Conservation (phyloP, 371 early-diverging fungal species). For the Syncephalastrum racemosum region DNA sequence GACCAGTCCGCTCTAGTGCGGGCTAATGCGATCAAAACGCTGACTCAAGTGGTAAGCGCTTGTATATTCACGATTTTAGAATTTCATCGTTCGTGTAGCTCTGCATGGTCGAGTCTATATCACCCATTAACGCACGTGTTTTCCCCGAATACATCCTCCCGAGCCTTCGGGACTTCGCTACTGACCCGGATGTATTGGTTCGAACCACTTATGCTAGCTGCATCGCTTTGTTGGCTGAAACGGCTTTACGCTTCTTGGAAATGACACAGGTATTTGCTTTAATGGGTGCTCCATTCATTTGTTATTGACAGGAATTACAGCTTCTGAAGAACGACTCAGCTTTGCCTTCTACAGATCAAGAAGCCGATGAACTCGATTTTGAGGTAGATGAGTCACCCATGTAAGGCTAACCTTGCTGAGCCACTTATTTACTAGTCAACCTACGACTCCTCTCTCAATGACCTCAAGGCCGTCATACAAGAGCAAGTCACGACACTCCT, state of each 20-base stretch:
- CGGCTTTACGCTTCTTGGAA: conserved; percentile 72
- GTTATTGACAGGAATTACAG: conserved; percentile 18
- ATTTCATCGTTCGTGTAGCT: conserved; percentile 45
- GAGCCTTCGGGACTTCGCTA: conserved; percentile 63
- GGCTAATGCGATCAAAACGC: conserved; percentile 68
- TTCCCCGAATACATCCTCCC: conserved; percentile 91
- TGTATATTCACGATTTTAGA: not conserved
- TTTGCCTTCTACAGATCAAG: conserved; percentile 53
- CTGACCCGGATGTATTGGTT: conserved; percentile 77
- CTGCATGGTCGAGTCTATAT: conserved; percentile 72
- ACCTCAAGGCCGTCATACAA: conserved; percentile 73
- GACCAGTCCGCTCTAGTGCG: conserved; percentile 78
- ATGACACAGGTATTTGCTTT: conserved; percentile 54
- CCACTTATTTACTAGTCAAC: conserved; percentile 46
- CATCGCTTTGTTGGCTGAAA: conserved; percentile 78
- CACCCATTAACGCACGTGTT: conserved; percentile 80
- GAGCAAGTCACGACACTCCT: conserved; percentile 70
- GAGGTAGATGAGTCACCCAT: conserved; percentile 34
- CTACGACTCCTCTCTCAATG: conserved; percentile 72
- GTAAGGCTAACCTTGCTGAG: not conserved
- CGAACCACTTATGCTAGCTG: conserved; percentile 81
- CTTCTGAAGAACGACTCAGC: conserved; percentile 60
- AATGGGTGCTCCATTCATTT: not conserved
- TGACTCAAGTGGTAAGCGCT: conserved; percentile 72
- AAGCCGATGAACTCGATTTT: conserved; percentile 57